A percentile compares a stretch with the other conserved stretches of the same genome.
Conservation (phyloP, 179 eudicot genomes). For the Carnegiea gigantea region DNA sequence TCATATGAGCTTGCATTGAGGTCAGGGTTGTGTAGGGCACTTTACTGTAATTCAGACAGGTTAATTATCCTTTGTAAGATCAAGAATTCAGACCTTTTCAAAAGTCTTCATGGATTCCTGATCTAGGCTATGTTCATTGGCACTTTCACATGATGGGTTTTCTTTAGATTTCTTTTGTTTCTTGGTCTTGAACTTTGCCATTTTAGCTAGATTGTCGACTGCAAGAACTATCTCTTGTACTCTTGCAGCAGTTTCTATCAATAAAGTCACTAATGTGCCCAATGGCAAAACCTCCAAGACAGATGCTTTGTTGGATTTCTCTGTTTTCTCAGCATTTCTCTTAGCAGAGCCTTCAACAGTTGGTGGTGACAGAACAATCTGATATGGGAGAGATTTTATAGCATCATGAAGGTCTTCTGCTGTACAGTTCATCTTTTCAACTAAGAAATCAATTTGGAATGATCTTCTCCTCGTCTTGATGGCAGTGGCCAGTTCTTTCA, state of each 20-base stretch:
- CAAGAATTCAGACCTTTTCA: slow-evolving; percentile 40
- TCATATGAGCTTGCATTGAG: background rate
- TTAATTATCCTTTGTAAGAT: slow-evolving; percentile 4
- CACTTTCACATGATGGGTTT: slow-evolving; percentile 25
- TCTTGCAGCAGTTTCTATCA: slow-evolving; percentile 67
- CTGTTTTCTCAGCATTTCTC: slow-evolving; percentile 22
- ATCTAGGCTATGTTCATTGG: slow-evolving; percentile 24
- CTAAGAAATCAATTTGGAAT: slow-evolving; percentile 36
- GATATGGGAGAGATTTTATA: slow-evolving; percentile 48
- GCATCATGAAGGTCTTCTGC: slow-evolving; percentile 61
- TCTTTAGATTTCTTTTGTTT: slow-evolving; percentile 31
- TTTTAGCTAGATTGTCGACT: slow-evolving; percentile 51
- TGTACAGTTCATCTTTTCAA: slow-evolving; percentile 58
- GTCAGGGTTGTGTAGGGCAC: slow-evolving; percentile 3
- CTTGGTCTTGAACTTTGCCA: slow-evolving; percentile 52
- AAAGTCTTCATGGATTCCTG: slow-evolving; percentile 37
- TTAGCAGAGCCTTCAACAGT: slow-evolving; percentile 12
- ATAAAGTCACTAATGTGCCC: slow-evolving; percentile 57
- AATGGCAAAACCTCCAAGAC: slow-evolving; percentile 65
- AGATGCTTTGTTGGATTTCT: slow-evolving; percentile 23
- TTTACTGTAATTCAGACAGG: background rate
- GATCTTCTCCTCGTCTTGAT: slow-evolving; percentile 57
- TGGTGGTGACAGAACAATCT: background rate
- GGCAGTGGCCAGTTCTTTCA: slow-evolving; percentile 53
- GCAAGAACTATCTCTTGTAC: slow-evolving; percentile 52